Percentiles rank a stretch among this genome's conserved stretches.
These are phyloP conservation scores for Aegilops bicornis DNA, from an alignment of 176 grass and related monocot genomes.

Conservation along the genomic window DNA sequence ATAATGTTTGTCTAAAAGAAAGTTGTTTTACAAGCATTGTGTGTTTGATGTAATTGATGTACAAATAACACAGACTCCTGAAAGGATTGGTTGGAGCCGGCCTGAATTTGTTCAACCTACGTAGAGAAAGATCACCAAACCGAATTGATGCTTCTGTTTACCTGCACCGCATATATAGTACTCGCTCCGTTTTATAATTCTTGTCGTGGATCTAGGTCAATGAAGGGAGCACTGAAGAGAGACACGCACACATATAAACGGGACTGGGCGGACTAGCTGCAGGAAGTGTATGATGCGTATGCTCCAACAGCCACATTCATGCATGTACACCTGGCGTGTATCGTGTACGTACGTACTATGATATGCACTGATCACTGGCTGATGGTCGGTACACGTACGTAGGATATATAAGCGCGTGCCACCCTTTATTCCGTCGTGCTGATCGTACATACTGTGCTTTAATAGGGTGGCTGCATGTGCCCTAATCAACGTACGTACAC, in stretches of 20 bases:
- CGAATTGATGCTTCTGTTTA: too few species aligned
- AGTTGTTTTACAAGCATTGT: too few species aligned
- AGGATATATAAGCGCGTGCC: background rate
- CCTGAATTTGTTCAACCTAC: too few species aligned
- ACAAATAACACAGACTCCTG: too few species aligned
- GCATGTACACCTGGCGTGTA: too few species aligned
- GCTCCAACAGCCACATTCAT: slow-evolving; percentile 23
- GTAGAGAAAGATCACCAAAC: too few species aligned
- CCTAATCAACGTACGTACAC: background rate
- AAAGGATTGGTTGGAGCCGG: too few species aligned
- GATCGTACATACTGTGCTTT: background rate
- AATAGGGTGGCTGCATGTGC: background rate
- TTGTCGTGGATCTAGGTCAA: too few species aligned
- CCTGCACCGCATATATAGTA: background rate
- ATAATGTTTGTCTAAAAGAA: too few species aligned
- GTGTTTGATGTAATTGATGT: too few species aligned
- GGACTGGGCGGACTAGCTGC: background rate
- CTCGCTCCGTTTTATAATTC: too few species aligned
- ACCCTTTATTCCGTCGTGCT: slow-evolving; percentile 22
- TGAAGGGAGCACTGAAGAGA: too few species aligned
- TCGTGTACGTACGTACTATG: slow-evolving; percentile 1
- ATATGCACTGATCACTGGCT: slow-evolving; percentile 30
- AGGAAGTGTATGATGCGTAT: slow-evolving; percentile 2
- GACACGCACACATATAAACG: background rate
- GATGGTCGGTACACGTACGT: background rate